Conservation (phyloP, 768 basidiomycete species). For the Russula virescens region DNA sequence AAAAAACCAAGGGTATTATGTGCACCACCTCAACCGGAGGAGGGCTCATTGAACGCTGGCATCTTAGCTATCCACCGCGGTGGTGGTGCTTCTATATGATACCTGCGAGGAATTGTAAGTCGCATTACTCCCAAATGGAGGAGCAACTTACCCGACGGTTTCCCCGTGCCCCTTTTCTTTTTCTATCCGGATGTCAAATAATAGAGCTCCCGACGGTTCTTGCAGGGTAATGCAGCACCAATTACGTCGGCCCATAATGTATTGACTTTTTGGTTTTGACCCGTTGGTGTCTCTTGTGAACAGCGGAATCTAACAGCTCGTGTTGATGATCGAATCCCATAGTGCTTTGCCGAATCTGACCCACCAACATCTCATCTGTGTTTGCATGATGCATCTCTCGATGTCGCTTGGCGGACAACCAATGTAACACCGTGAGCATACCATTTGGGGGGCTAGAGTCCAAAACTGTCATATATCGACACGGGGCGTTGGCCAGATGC, state of each 20-base stretch:
- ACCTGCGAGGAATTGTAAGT: constrained; percentile 20
- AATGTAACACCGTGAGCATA: constrained; percentile 76
- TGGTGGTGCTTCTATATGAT: constrained; percentile 28
- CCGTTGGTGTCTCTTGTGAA: constrained; percentile 78
- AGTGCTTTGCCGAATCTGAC: background rate
- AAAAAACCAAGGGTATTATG: no score
- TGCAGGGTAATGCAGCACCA: constrained; percentile 74
- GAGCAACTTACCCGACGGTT: constrained; percentile 57
- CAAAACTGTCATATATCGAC: background rate
- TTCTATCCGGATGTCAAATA: constrained; percentile 85
- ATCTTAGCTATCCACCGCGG: no score
- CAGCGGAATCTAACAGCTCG: constrained; percentile 56
- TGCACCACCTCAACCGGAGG: no score
- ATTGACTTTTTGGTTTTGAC: constrained; percentile 61
- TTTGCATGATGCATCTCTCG: constrained; percentile 73
- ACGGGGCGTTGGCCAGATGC: background rate
- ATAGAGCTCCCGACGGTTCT: constrained; percentile 50
- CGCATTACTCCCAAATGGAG: background rate
- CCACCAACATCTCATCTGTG: constrained; percentile 87
- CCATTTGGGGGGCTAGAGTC: constrained; percentile 49
- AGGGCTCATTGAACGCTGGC: no score
- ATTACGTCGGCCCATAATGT: constrained; percentile 84
- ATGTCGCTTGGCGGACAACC: constrained; percentile 75
- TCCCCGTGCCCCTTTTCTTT: constrained; percentile 74
- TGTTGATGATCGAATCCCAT: background rate